phyloP scores from a whole-genome alignment of 305 asterid species.

The Petunia hybrid region DNA sequence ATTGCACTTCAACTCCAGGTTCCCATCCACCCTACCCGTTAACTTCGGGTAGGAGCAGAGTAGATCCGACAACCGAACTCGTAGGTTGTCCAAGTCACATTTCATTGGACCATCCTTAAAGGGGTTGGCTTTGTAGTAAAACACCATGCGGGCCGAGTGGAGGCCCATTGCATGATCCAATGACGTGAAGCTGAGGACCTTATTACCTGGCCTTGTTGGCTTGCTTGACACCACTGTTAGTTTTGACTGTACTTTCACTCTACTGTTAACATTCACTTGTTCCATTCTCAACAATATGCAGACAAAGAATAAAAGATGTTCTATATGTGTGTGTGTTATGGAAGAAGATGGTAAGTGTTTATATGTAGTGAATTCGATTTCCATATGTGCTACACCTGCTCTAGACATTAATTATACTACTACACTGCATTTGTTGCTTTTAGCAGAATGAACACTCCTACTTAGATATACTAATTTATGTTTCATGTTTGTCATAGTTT shows the following conservation, averaged over 20 bases:
- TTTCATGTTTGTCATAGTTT: no score
- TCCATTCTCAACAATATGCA: slow-evolving; percentile 23
- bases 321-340: no score
- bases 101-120: slow-evolving; percentile 48
- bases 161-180: slow-evolving; percentile 57
- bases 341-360: no score
- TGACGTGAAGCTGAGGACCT: slow-evolving; percentile 40
- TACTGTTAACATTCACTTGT: slow-evolving; percentile 26
- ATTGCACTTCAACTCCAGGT: slow-evolving; percentile 58
- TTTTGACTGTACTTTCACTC: slow-evolving; percentile 49
- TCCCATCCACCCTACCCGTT: slow-evolving; percentile 63
- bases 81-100: slow-evolving; percentile 53
- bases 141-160: slow-evolving; percentile 52
- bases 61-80: slow-evolving; percentile 45
- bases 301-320: no score
- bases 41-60: slow-evolving; percentile 54
- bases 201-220: slow-evolving; percentile 51
- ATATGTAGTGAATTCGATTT: no score
- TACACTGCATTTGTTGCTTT: no score
- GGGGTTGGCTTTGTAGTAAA: slow-evolving; percentile 58
- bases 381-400: no score
- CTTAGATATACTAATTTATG: no score
- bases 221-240: slow-evolving; percentile 62
- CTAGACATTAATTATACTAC: no score
- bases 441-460: no score